Conservation (phyloP, 176 grass and related monocot species). For the Hyparrhenia diplandra region DNA sequence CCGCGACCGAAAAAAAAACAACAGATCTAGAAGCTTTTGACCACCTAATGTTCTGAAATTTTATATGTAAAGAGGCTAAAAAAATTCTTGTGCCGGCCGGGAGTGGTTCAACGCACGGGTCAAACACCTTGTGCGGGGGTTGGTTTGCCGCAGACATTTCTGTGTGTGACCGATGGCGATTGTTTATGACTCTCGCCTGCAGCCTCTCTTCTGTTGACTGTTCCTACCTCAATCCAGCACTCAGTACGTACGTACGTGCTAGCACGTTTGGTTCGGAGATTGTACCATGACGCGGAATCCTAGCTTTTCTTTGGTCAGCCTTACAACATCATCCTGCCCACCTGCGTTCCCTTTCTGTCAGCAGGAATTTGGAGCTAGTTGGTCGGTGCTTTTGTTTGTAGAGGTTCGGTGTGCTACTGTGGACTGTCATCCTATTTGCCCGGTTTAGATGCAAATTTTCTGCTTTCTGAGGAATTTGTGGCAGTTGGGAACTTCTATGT, state of each 20-base stretch:
- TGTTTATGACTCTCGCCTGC: conserved; percentile 4
- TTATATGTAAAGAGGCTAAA: not conserved
- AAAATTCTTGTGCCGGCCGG: not conserved
- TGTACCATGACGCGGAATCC: conserved; percentile 19
- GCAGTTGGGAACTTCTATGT: not conserved
- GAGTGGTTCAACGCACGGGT: conserved; percentile 12
- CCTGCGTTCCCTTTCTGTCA: not conserved
- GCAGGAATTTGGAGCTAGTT: not conserved
- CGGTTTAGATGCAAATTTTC: not conserved
- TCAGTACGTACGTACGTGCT: too few species aligned
- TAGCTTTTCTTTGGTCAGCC: conserved; percentile 26
- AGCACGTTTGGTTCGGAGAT: not conserved
- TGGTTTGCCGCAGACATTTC: conserved; percentile 23
- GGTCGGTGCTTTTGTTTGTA: not conserved
- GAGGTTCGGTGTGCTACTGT: not conserved
- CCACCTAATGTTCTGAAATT: not conserved
- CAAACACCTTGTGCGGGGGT: conserved; percentile 31
- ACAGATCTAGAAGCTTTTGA: conserved; percentile 39
- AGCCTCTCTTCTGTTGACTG: conserved; percentile 17
- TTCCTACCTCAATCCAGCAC: not conserved
- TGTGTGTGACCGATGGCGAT: not conserved
- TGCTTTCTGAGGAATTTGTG: not conserved
- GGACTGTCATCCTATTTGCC: not conserved
- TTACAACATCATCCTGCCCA: not conserved
- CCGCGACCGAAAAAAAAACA: not conserved